Evolutionary conservation across 2,329 filamentous ascomycete genomes (phyloP), one percentile per base, ranked within the genome.

Genomic region (Aspergillus pseudoterreus): DNA sequence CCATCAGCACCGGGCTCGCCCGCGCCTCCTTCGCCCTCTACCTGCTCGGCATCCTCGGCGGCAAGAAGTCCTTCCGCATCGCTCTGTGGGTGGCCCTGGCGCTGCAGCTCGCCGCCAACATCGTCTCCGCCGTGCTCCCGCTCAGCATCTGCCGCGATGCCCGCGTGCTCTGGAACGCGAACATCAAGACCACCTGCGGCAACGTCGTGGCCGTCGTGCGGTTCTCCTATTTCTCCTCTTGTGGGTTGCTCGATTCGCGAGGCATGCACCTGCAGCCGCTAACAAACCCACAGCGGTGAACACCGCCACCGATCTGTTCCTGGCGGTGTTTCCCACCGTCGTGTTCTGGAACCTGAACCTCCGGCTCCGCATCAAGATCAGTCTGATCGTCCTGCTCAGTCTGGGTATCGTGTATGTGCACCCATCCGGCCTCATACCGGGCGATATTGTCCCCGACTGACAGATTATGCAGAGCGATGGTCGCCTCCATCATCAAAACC

Each of bases 401-500:
- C 38, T 67, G 19, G 64, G 64, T 5, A 51, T 66, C n/a, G 54
- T 67, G 58, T 65, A 56, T 42, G 62, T 22, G 6, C 4, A 22
- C 5, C 22, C 22, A 22, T 22, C 4, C 5, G 4, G 22, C 22
- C 22, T 2, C 22, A 22, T 22, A 2, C 4, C 4, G 4, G 6
- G 2, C 4, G 22, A 22, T 6, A 6, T 1, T 22, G 22, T 22
- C 56, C n/a, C 6, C 30, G 12, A n/a, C 14, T 10, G 9, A 24
- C 22, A 53, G 8, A 6, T 5, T n/a, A 19, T 19, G 12, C 27
- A 66, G 63, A 1, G 64, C 63, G 10, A 65, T 67, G 63, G 22
- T 63, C 17, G 64, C 65, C n/a, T 66, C 64, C 11, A 63, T 67
- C 39, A 58, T 67, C 55, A 67, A 67, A 42, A 63, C 63, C 12